phyloP scores from a whole-genome alignment of 140 eudicot species.

The Flaveria floridana region DNA sequence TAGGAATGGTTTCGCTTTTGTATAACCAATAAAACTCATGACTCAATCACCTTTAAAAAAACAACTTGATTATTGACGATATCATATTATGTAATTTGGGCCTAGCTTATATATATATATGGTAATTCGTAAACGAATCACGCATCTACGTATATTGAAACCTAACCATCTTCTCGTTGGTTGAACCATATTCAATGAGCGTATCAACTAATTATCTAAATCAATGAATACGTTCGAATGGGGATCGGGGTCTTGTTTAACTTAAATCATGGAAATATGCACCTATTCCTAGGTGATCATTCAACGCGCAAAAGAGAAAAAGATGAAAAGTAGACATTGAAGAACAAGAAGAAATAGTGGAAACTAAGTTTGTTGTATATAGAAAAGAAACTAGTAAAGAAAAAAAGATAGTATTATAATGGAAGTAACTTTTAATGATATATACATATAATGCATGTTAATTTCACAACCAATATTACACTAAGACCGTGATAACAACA shows the following conservation, averaged over 20 bases:
- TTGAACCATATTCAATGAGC: neutral
- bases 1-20: neutral
- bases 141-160: neutral
- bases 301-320: slow-evolving; percentile 27
- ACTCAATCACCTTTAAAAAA: too few species aligned
- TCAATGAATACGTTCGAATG: too few species aligned
- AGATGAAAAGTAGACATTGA: slow-evolving; percentile 29
- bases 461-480: too few species aligned
- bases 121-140: neutral
- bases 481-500: too few species aligned
- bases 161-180: neutral
- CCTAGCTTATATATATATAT: neutral
- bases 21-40: neutral
- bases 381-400: slow-evolving; percentile 38
- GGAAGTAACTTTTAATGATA: neutral
- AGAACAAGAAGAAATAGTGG: slow-evolving; percentile 35
- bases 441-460: too few species aligned
- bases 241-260: neutral
- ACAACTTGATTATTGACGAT: too few species aligned
- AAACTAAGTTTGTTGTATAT: slow-evolving; percentile 43
- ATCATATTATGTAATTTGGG: neutral
- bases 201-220: too few species aligned
- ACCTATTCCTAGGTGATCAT: slow-evolving; percentile 32
- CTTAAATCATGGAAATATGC: slow-evolving; percentile 22
- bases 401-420: slow-evolving; percentile 17